A percentile compares a stretch with the other conserved stretches of the same genome.
These are phyloP conservation scores for Infundibulicybe gibba DNA, from an alignment of 768 basidiomycete species.

Conservation along the genomic window DNA sequence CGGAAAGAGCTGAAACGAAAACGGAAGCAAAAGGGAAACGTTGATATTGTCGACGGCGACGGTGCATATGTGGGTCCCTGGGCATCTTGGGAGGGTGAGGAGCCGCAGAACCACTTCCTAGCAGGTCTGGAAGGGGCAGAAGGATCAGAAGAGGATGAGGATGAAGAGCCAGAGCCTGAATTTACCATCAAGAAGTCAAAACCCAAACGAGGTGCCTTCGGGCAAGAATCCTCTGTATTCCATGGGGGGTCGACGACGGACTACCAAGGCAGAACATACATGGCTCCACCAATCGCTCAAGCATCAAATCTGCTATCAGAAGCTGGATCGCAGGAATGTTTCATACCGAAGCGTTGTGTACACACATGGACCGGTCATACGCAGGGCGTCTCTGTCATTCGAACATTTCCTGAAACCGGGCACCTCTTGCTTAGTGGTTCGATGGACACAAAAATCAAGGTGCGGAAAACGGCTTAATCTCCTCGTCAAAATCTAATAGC, in stretches of 20 bases:
- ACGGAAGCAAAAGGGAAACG: constrained; percentile 71
- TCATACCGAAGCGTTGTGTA: constrained; percentile 92
- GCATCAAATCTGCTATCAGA: constrained; percentile 82
- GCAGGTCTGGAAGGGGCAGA: constrained; percentile 60
- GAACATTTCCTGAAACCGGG: constrained; percentile 88
- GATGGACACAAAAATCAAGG: constrained; percentile 99
- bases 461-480: constrained; percentile 19
- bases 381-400: constrained; percentile 90
- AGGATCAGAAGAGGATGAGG: constrained; percentile 60
- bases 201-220: constrained; percentile 73
- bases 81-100: constrained; percentile 88
- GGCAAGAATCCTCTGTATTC: constrained; percentile 92
- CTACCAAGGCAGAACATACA: constrained; percentile 98
- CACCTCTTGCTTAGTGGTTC: constrained; percentile 92
- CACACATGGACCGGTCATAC: constrained; percentile 99
- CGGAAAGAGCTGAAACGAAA: constrained; percentile 85
- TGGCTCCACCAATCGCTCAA: constrained; percentile 88
- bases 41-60: constrained; percentile 87
- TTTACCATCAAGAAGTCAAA: constrained; percentile 67
- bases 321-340: constrained; percentile 82
- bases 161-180: constrained; percentile 60
- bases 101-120: constrained; percentile 58
- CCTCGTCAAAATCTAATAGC: neutral
- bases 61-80: constrained; percentile 92
- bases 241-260: constrained; percentile 96